Conservation (phyloP, 495 filamentous ascomycete genomes). For the Penicillium tannophilum region DNA sequence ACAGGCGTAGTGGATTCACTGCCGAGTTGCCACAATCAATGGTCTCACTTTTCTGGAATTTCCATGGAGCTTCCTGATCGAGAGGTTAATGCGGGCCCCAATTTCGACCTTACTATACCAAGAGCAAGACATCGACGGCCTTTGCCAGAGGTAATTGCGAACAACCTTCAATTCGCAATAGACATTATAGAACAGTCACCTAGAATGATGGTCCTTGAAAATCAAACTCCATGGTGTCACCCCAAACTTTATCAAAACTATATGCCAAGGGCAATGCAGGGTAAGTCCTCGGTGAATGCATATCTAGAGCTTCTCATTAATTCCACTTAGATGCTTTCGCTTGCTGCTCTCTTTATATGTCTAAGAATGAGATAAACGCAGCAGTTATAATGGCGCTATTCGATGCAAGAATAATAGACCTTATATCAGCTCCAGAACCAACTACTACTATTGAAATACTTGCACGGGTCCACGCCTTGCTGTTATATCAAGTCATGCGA, state of each 20-base stretch:
- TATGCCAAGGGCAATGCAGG: constrained; percentile 53
- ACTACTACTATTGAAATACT: constrained; percentile 27
- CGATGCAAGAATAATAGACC: constrained; percentile 37
- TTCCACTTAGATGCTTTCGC: constrained; percentile 44
- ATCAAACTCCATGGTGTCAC: constrained; percentile 53
- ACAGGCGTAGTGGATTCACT: neutral
- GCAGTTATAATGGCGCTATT: constrained; percentile 46
- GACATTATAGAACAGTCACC: constrained; percentile 43
- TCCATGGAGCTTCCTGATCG: neutral
- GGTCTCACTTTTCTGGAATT: neutral
- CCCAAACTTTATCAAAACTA: constrained; percentile 43
- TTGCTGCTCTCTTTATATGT: constrained; percentile 51
- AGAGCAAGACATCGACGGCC: constrained; percentile 11
- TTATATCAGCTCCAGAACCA: constrained; percentile 37
- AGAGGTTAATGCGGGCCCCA: neutral
- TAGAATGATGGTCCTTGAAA: constrained; percentile 49
- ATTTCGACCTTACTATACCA: constrained; percentile 3
- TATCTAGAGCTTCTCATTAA: constrained; percentile 1
- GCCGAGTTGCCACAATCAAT: neutral
- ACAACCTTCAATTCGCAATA: constrained; percentile 47
- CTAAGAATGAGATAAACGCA: constrained; percentile 47
- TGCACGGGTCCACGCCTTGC: constrained; percentile 36
- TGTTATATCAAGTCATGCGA: constrained; percentile 49
- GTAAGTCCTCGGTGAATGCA: constrained; percentile 22
- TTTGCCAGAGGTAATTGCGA: constrained; percentile 28